A percentile compares a stretch with the other conserved stretches of the same genome.
phyloP scores from a whole-genome alignment of 1,284 basidiomycete species.

The Leccinum subrobustum region DNA sequence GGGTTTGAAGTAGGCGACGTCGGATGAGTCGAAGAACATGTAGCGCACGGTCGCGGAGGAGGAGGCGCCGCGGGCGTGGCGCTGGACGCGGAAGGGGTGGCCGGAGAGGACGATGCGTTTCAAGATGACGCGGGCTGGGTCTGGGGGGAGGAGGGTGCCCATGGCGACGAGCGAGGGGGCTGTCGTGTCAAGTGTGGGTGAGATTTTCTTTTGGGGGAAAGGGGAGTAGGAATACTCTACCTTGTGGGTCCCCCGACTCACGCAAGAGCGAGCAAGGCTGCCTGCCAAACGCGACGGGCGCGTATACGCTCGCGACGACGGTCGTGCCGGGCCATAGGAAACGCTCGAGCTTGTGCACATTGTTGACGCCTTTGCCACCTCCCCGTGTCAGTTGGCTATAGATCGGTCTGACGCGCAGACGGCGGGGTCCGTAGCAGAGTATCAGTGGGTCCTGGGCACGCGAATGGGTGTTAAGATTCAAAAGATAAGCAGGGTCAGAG shows the following conservation, averaged over 20 bases:
- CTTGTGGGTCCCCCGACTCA: slow-evolving; percentile 61
- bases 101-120: slow-evolving; percentile 94
- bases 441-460: slow-evolving; percentile 76
- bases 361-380: slow-evolving; percentile 89
- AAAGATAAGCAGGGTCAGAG: neutral
- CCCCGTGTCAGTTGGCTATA: slow-evolving; percentile 93
- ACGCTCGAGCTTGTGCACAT: slow-evolving; percentile 97
- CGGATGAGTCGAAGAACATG: slow-evolving; percentile 97
- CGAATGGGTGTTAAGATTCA: neutral
- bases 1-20: slow-evolving; percentile 92
- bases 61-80: slow-evolving; percentile 60
- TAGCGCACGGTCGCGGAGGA: slow-evolving; percentile 91
- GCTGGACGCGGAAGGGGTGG: slow-evolving; percentile 97
- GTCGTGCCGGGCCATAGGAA: slow-evolving; percentile 84
- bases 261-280: slow-evolving; percentile 75
- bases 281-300: slow-evolving; percentile 88
- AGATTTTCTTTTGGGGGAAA: neutral
- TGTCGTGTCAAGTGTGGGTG: slow-evolving; percentile 41
- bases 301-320: slow-evolving; percentile 74
- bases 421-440: slow-evolving; percentile 86
- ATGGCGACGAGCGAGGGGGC: slow-evolving; percentile 87
- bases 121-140: slow-evolving; percentile 89
- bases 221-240: slow-evolving; percentile 35
- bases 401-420: slow-evolving; percentile 82
- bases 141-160: slow-evolving; percentile 86